A percentile compares a stretch with the other conserved stretches of the same genome.
phyloP scores from a whole-genome alignment of 192 early-diverging fungal genomes.

The Coemansia sp. region DNA sequence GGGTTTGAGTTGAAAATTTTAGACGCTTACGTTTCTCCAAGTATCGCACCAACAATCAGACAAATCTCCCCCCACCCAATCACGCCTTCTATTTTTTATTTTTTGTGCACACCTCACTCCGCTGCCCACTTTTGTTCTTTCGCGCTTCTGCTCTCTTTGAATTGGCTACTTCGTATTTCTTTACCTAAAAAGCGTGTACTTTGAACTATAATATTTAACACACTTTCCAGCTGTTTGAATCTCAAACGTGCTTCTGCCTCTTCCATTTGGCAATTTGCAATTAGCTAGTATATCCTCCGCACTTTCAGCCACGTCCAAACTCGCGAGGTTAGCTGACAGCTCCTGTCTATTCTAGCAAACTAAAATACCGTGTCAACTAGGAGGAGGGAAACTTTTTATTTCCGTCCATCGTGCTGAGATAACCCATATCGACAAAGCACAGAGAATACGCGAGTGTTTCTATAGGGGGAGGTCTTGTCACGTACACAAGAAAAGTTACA shows the following conservation, averaged over 20 bases:
- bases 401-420: background rate
- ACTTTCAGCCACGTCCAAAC: background rate
- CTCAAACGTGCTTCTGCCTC: background rate
- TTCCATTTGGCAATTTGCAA: slow-evolving; percentile 1
- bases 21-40: no score
- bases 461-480: no score
- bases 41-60: background rate
- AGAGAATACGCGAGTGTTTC: background rate
- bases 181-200: background rate
- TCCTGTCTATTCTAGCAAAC: background rate
- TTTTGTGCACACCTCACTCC: background rate
- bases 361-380: background rate
- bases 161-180: background rate
- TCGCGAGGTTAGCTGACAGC: background rate
- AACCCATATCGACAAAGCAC: background rate
- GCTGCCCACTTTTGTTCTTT: slow-evolving; percentile 1
- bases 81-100: background rate
- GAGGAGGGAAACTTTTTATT: no score
- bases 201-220: background rate
- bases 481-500: background rate
- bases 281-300: background rate
- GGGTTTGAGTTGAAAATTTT: no score
- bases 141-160: slow-evolving; percentile 6
- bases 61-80: background rate
- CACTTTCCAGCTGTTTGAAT: background rate